Percentiles rank a stretch among this genome's conserved stretches.
Evolutionary conservation across 768 basidiomycete species (phyloP).

Genomic region (Boletus vermiculosoides): DNA sequence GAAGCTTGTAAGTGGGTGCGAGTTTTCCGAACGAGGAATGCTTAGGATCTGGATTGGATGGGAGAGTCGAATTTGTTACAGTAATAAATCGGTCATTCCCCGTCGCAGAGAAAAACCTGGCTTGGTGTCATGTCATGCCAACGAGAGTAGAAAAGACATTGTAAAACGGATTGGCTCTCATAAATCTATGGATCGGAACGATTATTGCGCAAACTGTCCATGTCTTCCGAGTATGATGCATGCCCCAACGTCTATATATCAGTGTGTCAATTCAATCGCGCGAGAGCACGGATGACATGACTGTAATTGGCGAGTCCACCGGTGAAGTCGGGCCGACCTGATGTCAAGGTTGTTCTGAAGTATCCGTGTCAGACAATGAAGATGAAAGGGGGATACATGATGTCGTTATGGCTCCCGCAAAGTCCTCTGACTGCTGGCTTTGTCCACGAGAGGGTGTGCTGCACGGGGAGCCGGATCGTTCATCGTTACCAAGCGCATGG

Average conservation of each 20-base stretch:
- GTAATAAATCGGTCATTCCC: slow-evolving; percentile 12
- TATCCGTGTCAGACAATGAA: slow-evolving; percentile 27
- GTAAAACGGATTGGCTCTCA: slow-evolving; percentile 17
- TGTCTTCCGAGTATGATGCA: slow-evolving; percentile 16
- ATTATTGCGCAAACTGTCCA: slow-evolving; percentile 20
- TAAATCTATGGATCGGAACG: slow-evolving; percentile 25
- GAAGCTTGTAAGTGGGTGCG: not conserved
- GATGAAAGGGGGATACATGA: slow-evolving; percentile 25
- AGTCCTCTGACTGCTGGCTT: slow-evolving; percentile 6
- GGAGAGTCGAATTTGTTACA: slow-evolving; percentile 12
- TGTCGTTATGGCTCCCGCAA: slow-evolving; percentile 16
- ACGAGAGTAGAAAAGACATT: slow-evolving; percentile 15
- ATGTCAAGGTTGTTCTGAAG: slow-evolving; percentile 32
- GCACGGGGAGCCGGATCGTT: slow-evolving; percentile 11
- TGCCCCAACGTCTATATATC: slow-evolving; percentile 18
- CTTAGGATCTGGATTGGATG: slow-evolving; percentile 1
- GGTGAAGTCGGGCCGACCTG: slow-evolving; percentile 46
- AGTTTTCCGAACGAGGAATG: not conserved
- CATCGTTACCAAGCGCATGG: slow-evolving; percentile 9
- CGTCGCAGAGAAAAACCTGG: slow-evolving; percentile 6
- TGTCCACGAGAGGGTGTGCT: slow-evolving; percentile 4
- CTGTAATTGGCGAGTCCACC: slow-evolving; percentile 21
- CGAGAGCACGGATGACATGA: slow-evolving; percentile 7
- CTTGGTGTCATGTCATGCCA: slow-evolving; percentile 5
- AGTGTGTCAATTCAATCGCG: slow-evolving; percentile 8